A percentile compares a stretch with the other conserved stretches of the same genome.
Conservation (phyloP, 2,329 filamentous ascomycete species). For the Aspergillus aculeatinus region DNA sequence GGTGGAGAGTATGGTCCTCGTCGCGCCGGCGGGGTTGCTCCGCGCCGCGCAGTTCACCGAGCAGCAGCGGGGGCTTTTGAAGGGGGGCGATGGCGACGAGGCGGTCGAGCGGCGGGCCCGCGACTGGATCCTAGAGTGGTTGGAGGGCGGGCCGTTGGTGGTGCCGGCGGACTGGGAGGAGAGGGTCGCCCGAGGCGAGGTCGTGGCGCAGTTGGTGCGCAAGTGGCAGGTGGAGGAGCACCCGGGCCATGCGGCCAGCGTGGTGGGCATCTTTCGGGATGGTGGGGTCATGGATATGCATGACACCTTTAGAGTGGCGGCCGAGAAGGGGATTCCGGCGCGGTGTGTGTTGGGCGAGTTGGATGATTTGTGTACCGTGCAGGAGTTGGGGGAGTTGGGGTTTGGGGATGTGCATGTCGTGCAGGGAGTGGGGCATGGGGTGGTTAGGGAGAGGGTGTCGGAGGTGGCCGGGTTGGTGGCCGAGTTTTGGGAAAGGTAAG, state of each 20-base stretch:
- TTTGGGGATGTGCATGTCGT: conserved; percentile 41
- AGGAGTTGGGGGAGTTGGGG: conserved; percentile 34
- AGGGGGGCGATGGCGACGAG: conserved; percentile 18
- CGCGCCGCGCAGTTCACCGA: conserved; percentile 25
- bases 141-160: conserved; percentile 47
- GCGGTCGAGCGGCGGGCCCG: conserved; percentile 32
- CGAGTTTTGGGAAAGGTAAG: conserved; percentile 21
- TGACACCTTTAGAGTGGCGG: conserved; percentile 31
- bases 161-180: conserved; percentile 49
- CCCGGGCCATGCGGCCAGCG: conserved; percentile 46
- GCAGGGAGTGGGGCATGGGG: conserved; percentile 39
- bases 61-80: conserved; percentile 20
- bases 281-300: conserved; percentile 45
- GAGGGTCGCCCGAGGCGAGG: conserved; percentile 41
- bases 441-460: conserved; percentile 38
- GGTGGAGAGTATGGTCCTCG: conserved; percentile 39
- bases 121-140: conserved; percentile 40
- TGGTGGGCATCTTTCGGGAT: conserved; percentile 50
- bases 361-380: conserved; percentile 36
- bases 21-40: conserved; percentile 52
- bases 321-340: conserved; percentile 22
- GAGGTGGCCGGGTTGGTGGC: conserved; percentile 39
- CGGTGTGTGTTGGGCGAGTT: conserved; percentile 39
- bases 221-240: conserved; percentile 52
- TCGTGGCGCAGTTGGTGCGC: conserved; percentile 51